Evolutionary conservation across 2,329 filamentous ascomycete species (phyloP).

Genomic region (Epichloe aotearoae): DNA sequence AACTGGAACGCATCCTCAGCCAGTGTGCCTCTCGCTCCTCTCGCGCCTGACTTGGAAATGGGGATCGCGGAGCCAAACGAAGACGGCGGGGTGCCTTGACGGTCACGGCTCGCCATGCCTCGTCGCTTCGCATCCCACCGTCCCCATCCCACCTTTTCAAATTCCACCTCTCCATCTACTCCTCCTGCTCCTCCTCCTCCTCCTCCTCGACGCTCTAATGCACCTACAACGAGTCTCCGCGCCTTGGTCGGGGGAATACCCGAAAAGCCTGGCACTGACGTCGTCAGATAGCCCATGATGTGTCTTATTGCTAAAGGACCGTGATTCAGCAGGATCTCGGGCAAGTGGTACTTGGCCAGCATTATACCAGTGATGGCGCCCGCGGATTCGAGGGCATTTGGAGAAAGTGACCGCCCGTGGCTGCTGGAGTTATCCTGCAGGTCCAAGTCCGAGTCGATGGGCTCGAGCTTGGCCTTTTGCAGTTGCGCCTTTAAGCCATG

Average conservation of each 20-base stretch:
- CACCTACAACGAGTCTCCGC: conserved; percentile 79
- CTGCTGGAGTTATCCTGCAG: conserved; percentile 46
- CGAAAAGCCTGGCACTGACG: conserved; percentile 84
- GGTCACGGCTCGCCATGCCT: conserved; percentile 43
- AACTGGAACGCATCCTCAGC: conserved; percentile 61
- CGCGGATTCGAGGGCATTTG: conserved; percentile 50
- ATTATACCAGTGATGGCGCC: conserved; percentile 75
- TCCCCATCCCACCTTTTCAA: conserved; percentile 95
- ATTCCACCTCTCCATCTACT: conserved; percentile 59
- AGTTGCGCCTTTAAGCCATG: conserved; percentile 63
- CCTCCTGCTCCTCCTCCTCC: conserved; percentile 49
- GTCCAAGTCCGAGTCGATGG: conserved; percentile 78
- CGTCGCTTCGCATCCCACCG: conserved; percentile 78
- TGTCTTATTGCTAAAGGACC: conserved; percentile 89
- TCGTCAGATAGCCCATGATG: conserved; percentile 88
- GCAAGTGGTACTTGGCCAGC: conserved; percentile 80
- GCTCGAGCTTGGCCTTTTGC: conserved; percentile 44
- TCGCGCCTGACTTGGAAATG: conserved; percentile 33
- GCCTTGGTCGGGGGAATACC: conserved; percentile 87
- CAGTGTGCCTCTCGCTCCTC: conserved; percentile 43
- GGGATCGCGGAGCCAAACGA: conserved; percentile 40
- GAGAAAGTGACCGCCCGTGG: conserved; percentile 27
- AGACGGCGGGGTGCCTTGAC: conserved; percentile 26
- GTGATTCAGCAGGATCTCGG: conserved; percentile 77
- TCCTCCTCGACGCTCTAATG: conserved; percentile 66